Evolutionary conservation across 2,329 filamentous ascomycete species (phyloP).

Genomic region (Aureobasidium sp.): DNA sequence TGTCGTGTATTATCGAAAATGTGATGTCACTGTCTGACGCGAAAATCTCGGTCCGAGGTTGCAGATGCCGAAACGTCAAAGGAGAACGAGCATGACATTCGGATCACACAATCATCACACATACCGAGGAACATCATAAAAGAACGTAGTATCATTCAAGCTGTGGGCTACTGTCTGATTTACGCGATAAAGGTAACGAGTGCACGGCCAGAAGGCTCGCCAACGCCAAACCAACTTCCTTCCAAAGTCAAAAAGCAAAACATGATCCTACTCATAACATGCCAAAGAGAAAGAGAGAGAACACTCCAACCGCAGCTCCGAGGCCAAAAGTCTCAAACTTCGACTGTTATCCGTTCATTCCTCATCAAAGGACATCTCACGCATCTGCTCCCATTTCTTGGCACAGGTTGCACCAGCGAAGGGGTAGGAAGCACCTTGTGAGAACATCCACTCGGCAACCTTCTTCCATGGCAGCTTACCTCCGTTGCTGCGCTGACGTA

Average conservation of each 20-base stretch:
- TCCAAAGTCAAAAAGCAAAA: no score
- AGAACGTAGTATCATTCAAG: background rate
- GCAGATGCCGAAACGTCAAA: background rate
- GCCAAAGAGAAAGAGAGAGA: background rate
- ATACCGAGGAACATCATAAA: background rate
- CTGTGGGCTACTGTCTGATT: background rate
- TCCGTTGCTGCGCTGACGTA: background rate
- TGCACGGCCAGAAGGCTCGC: background rate
- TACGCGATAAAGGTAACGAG: background rate
- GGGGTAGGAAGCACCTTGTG: constrained; percentile 46
- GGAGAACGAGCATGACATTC: background rate
- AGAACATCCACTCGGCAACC: constrained; percentile 45
- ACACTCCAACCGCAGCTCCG: background rate
- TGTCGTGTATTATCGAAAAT: background rate
- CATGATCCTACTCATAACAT: background rate
- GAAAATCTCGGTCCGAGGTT: background rate
- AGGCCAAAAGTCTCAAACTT: no score
- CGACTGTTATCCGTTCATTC: background rate
- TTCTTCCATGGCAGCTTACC: constrained; percentile 52
- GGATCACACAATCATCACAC: background rate
- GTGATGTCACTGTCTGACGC: background rate
- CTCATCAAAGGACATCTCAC: background rate
- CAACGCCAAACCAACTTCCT: background rate
- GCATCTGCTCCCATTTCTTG: constrained; percentile 50
- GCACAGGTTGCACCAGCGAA: constrained; percentile 56